A percentile compares a stretch with the other conserved stretches of the same genome.
Conservation (phyloP, 139 green algal genomes). For the Tetratostichococcus sp. region DNA sequence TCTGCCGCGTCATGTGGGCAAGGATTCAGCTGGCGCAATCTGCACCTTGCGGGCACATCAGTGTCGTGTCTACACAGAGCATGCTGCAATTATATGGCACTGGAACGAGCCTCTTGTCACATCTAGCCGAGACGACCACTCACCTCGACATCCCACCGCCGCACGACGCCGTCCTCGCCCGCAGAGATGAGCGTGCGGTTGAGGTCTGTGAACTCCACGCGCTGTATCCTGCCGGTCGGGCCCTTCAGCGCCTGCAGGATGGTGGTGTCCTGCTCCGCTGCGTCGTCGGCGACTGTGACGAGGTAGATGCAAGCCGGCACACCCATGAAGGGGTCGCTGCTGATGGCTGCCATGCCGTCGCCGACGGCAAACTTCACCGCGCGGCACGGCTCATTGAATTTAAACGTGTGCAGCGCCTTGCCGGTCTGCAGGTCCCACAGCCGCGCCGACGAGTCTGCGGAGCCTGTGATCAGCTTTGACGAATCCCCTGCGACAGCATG, state of each 20-base stretch:
- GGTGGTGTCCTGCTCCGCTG: conserved; percentile 1
- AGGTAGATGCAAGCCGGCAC: conserved; percentile 5
- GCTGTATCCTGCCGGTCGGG: conserved; percentile 62
- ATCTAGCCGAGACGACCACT: no score
- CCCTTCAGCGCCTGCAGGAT: conserved; percentile 16
- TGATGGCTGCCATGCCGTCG: conserved; percentile 77
- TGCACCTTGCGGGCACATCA: no score
- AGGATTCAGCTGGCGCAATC: no score
- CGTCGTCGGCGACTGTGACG: background rate
- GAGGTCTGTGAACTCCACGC: conserved; percentile 69
- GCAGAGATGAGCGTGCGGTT: conserved; percentile 82
- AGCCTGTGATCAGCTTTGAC: conserved; percentile 76
- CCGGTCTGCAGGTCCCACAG: conserved; percentile 92
- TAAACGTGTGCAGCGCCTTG: conserved; percentile 74
- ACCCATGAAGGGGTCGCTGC: conserved; percentile 90
- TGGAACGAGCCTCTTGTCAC: no score
- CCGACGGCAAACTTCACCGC: conserved; percentile 67
- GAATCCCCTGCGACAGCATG: conserved; percentile 57
- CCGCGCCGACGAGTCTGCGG: conserved; percentile 79
- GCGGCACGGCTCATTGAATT: conserved; percentile 78
- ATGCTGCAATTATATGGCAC: no score
- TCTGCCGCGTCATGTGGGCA: no score
- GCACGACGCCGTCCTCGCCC: conserved; percentile 82
- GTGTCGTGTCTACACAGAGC: no score
- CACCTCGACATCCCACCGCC: conserved; percentile 74